Percentiles rank a stretch among this genome's conserved stretches.
Conservation (phyloP, 2,329 filamentous ascomycete species). For the Periconia macrospinosa region DNA sequence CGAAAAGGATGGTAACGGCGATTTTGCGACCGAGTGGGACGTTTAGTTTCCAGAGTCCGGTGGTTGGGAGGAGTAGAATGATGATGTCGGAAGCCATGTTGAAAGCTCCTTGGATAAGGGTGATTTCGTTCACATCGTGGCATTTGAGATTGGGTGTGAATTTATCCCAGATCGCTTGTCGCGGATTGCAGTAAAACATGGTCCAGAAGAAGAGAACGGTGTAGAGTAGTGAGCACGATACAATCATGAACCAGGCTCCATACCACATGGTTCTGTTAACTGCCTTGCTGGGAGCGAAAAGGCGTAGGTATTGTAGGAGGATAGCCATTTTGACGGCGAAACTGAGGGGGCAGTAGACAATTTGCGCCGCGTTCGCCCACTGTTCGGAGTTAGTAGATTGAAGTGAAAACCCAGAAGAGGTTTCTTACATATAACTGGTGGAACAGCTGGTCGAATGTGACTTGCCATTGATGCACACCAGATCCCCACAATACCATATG, state of each 20-base stretch:
- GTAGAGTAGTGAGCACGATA: slow-evolving; percentile 24
- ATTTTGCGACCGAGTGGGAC: slow-evolving; percentile 27
- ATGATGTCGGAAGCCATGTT: slow-evolving; percentile 31
- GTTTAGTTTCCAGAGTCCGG: slow-evolving; percentile 24
- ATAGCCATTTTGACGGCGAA: slow-evolving; percentile 33
- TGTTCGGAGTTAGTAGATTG: slow-evolving; percentile 2
- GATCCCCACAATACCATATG: slow-evolving; percentile 30
- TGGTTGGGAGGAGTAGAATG: slow-evolving; percentile 26
- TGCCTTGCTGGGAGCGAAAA: slow-evolving; percentile 26
- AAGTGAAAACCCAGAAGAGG: background rate
- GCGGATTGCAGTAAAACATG: slow-evolving; percentile 27
- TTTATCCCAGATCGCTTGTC: slow-evolving; percentile 30
- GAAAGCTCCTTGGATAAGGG: slow-evolving; percentile 23
- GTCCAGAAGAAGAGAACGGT: slow-evolving; percentile 28
- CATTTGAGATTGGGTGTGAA: slow-evolving; percentile 22
- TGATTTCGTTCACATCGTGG: slow-evolving; percentile 25
- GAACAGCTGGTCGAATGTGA: slow-evolving; percentile 25
- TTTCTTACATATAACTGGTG: slow-evolving; percentile 26
- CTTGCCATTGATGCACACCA: slow-evolving; percentile 34
- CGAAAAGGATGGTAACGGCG: slow-evolving; percentile 25
- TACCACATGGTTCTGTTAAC: slow-evolving; percentile 26
- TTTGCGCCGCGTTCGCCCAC: slow-evolving; percentile 28
- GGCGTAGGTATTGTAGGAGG: slow-evolving; percentile 28
- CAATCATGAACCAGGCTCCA: slow-evolving; percentile 23
- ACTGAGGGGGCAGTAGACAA: slow-evolving; percentile 30